Conservation (phyloP, 345 rosid genomes). For the Dipteronia dyeriana region DNA sequence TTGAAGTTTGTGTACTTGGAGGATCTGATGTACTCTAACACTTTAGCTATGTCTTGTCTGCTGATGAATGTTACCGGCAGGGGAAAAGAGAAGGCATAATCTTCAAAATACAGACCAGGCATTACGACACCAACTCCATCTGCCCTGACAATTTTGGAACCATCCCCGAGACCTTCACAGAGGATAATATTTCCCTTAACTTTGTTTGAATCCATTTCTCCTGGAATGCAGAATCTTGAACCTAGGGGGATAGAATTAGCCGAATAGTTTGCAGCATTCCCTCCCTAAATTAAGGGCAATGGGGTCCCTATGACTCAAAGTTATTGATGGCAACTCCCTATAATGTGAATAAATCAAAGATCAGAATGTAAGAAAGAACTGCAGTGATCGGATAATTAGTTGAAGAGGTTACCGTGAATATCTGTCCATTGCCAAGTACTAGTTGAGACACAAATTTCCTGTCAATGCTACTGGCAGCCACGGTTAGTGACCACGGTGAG, state of each 20-base stretch:
- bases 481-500: constrained; percentile 30
- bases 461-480: constrained; percentile 33
- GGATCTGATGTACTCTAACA: background rate
- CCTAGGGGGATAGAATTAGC: background rate
- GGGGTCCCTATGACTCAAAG: background rate
- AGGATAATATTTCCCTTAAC: constrained; percentile 13
- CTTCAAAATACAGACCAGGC: background rate
- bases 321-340: background rate
- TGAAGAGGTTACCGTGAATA: constrained; percentile 4
- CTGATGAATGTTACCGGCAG: background rate
- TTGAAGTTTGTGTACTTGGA: background rate
- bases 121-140: background rate
- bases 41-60: background rate
- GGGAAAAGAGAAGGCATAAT: background rate
- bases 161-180: constrained; percentile 1
- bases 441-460: constrained; percentile 21
- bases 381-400: too few species aligned
- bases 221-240: background rate
- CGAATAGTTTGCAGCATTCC: constrained; percentile 17
- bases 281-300: constrained; percentile 19
- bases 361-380: background rate
- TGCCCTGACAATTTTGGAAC: background rate
- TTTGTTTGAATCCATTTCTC: background rate
- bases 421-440: constrained; percentile 25
- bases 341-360: too few species aligned